Evolutionary conservation across 305 asterid genomes (phyloP), one percentile per base, ranked within the genome.

Genomic region (Andrographis paniculata): DNA sequence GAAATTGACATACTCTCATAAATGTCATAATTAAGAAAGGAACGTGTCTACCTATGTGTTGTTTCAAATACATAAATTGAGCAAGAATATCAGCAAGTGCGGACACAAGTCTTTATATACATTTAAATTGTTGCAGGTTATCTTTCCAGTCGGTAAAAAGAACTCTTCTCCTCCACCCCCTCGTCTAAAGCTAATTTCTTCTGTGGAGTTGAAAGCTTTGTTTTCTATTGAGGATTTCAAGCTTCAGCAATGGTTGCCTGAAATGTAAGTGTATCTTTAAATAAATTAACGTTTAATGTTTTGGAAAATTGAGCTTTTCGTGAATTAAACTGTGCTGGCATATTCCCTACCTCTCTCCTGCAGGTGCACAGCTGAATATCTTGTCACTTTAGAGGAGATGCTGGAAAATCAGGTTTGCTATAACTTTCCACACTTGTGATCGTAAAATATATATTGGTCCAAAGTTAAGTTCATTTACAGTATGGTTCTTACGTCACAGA

Each of bases 341-440:
- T 60, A 8, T 47, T 20, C 31, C 58, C 50, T 36, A 8, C n/a
- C n/a, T 4, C 17, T 28, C 46, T 16, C 50, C 49, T 57, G 28
- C 42, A 91, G 99, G 96, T 86, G 99, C 76, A 80, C 79, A 69
- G 93, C 96, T 63, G 96, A 80, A 72, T 91, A 91, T 75, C 87
- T 91, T 56, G 88, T 88, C 15, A 69, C 53, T 48, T 55, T 91
- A 62, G 99, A 91, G 67, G 85, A 75, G 55, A 70, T 67, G 71
- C 76, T 91, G 62, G 80, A 52, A 52, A 63, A 73, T 27, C 95
- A 86, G 94, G 99, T 91, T 58, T 64, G 67, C 60, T 59, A 37
- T 38, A 43, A 6, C 42, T 42, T 54, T 51, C 20, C 20, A 12
- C n/a, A n/a, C n/a, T n/a, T n/a, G n/a, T n/a, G n/a, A n/a, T n/a